Evolutionary conservation across 257 asterid genomes (phyloP).

Genomic region (Cynanchum wilfordii): DNA sequence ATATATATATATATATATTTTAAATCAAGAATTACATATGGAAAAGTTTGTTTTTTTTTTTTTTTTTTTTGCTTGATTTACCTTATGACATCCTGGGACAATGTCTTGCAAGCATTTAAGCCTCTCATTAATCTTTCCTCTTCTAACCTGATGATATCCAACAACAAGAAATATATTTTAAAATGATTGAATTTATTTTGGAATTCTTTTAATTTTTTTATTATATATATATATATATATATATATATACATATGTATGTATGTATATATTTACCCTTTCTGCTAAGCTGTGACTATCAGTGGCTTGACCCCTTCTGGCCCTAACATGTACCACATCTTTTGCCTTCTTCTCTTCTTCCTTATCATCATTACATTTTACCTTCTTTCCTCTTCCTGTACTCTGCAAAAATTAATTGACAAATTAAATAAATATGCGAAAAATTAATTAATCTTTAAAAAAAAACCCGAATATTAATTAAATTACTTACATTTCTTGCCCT

Average conservation of each 20-base stretch:
- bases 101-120: constrained; percentile 80
- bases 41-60: background rate
- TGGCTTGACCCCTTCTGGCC: constrained; percentile 92
- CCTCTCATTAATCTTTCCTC: constrained; percentile 82
- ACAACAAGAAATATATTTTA: background rate
- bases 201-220: no score
- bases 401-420: constrained; percentile 23
- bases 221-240: no score
- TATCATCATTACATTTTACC: constrained; percentile 31
- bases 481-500: constrained; percentile 39
- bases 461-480: no score
- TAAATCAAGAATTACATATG: background rate
- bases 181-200: background rate
- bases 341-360: constrained; percentile 41
- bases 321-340: constrained; percentile 81
- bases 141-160: constrained; percentile 54
- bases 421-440: no score
- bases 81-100: constrained; percentile 96
- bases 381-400: constrained; percentile 43
- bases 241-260: no score
- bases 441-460: no score
- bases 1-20: no score
- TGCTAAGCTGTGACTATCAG: constrained; percentile 94
- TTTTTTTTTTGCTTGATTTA: background rate
- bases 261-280: constrained; percentile 48